Conservation (phyloP, 345 rosid genomes). For the Raphanus sativus region DNA sequence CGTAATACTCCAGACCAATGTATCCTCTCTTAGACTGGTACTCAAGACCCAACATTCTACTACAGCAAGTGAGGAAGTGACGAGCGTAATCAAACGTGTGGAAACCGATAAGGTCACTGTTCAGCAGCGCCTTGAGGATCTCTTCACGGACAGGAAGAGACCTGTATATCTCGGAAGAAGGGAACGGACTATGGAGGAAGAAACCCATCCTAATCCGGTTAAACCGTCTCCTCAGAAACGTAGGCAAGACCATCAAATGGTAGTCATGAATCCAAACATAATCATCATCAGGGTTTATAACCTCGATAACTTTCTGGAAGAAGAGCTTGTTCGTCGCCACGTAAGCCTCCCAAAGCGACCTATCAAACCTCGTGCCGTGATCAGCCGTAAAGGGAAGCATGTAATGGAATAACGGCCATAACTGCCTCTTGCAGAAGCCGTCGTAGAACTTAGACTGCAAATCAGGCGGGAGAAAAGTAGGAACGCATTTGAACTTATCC, state of each 20-base stretch:
- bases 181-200: constrained; percentile 43
- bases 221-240: constrained; percentile 41
- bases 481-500: constrained; percentile 43
- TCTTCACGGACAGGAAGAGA: constrained; percentile 45
- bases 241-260: constrained; percentile 45
- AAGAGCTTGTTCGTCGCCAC: constrained; percentile 42
- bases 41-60: constrained; percentile 44
- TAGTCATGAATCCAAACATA: constrained; percentile 45
- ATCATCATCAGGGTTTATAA: constrained; percentile 45
- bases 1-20: constrained; percentile 44
- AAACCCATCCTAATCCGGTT: constrained; percentile 45
- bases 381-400: constrained; percentile 46
- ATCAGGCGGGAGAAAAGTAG: constrained; percentile 41
- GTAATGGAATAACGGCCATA: constrained; percentile 44
- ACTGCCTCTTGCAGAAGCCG: constrained; percentile 43
- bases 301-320: constrained; percentile 40
- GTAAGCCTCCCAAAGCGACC: constrained; percentile 46
- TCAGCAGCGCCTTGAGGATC: constrained; percentile 43
- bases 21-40: constrained; percentile 46
- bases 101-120: constrained; percentile 44
- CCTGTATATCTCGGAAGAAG: constrained; percentile 44
- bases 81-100: constrained; percentile 92
- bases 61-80: constrained; percentile 45
- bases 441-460: constrained; percentile 39
- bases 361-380: constrained; percentile 44